Base-by-base conservation (phyloP, 768 basidiomycete genomes). In the Trametes villosa region DNA sequence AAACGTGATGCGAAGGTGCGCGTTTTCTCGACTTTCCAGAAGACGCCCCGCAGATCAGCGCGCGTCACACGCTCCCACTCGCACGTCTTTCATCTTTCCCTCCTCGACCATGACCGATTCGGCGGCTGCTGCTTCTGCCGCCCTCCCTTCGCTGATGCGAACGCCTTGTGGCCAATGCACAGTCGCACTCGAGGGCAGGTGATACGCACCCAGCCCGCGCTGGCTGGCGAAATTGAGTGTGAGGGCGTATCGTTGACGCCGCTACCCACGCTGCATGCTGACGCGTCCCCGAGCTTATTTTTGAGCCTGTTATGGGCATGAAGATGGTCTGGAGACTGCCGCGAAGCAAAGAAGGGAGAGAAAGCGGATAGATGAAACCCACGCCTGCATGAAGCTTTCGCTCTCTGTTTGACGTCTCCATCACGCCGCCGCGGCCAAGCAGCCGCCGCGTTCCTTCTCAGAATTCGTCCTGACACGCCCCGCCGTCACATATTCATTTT, bases 21-120 rank as follows among this genome's bases (percentile, higher is more conserved):
- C 31, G 45, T 13, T 9, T 60, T 60, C 59, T 60, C 46, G 59
- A 60, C 53, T n/a, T 46, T 60, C 59, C 36, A 60, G 59, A 60
- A 60, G 52, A 26, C 0, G n/a, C 51, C 42, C 51, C 53, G 59
- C 52, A 53, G 59, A 60, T 60, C 58, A 59, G 50, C 50, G 58
- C 58, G 58, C 50, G 50, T 46, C 58, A 42, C 56, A 57, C 56
- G 47, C 47, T 45, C 26, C 15, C 41, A 12, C 18, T 29, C 34
- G 22, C 22, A 56, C 33, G 44, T 50, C 50, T 53, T 59, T 52
- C 58, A 53, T 53, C 42, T 59, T 59, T 59, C 59, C 59, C 45
- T 60, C 59, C 59, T 53, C 52, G 52, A 53, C 30, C 45, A 33
- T 29, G n/a, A n/a, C 51, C 45, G 48, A 22, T 42, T 49, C 59